A percentile compares a stretch with the other conserved stretches of the same genome.
Conservation (phyloP, 768 basidiomycete genomes). For the Cantharellus anzutake region DNA sequence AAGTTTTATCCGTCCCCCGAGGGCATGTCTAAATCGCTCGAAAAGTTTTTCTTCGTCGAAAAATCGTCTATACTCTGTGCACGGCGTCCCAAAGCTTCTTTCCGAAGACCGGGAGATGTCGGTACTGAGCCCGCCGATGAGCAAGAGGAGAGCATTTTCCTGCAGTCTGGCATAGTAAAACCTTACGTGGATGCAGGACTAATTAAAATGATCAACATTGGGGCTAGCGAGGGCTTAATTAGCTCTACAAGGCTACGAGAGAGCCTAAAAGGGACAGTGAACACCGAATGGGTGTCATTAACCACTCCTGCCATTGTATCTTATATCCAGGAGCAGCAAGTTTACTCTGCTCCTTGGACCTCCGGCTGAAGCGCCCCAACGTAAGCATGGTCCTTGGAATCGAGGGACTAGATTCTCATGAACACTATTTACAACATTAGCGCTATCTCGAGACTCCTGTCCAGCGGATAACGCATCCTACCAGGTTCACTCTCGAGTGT, state of each 20-base stretch:
- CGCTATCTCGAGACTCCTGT: no score
- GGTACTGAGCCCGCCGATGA: conserved; percentile 9
- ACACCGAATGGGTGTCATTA: no score
- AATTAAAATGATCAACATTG: conserved; percentile 45
- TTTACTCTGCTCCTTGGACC: no score
- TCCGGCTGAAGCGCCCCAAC: no score
- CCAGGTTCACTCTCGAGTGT: no score
- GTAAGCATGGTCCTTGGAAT: no score
- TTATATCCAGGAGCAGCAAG: no score
- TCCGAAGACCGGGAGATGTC: conserved; percentile 1
- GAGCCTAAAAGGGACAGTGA: conserved; percentile 7
- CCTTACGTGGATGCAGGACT: conserved; percentile 33
- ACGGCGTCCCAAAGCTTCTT: conserved; percentile 20
- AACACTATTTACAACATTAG: no score
- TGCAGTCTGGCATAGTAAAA: conserved; percentile 19
- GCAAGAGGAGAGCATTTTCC: conserved; percentile 17
- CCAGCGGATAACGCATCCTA: no score
- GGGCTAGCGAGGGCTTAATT: conserved; percentile 30
- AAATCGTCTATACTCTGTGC: conserved; percentile 50
- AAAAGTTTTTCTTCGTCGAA: conserved; percentile 37
- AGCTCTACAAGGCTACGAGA: conserved; percentile 55
- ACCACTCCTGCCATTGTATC: no score
- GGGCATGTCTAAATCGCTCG: conserved; percentile 38
- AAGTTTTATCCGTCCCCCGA: conserved; percentile 43
- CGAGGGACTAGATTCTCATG: no score